Evolutionary conservation across 495 filamentous ascomycete species (phyloP).

Genomic region (Penicillium crystallinum): DNA sequence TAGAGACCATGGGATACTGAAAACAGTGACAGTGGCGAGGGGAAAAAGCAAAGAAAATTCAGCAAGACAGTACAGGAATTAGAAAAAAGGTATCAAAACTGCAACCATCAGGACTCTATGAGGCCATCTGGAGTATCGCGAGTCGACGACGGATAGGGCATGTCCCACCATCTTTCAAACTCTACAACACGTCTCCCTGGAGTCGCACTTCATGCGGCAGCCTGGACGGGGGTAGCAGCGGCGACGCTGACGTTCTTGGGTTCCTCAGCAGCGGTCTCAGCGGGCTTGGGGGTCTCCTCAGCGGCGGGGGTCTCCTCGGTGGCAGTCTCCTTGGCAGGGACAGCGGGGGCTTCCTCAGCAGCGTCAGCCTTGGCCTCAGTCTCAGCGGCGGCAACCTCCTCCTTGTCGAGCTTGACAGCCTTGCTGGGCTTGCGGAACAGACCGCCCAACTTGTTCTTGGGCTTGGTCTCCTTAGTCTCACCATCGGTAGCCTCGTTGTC

Average conservation of each 20-base stretch:
- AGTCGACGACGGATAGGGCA: conserved; percentile 19
- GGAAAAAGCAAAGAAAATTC: conserved; percentile 18
- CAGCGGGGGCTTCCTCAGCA: conserved; percentile 24
- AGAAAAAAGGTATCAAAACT: conserved; percentile 25
- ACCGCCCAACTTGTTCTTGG: conserved; percentile 49
- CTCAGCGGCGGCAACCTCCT: conserved; percentile 30
- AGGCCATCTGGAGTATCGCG: conserved; percentile 13
- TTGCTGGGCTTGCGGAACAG: conserved; percentile 56
- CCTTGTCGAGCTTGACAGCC: conserved; percentile 45
- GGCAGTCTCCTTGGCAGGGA: conserved; percentile 28
- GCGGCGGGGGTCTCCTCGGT: conserved; percentile 24
- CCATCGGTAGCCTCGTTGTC: conserved; percentile 46
- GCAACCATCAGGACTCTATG: conserved; percentile 13
- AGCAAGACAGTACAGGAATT: no score
- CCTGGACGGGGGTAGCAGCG: conserved; percentile 42
- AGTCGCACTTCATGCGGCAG: conserved; percentile 42
- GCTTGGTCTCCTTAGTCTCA: conserved; percentile 45
- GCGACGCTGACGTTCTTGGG: conserved; percentile 32
- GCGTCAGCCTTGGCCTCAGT: conserved; percentile 33
- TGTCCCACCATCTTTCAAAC: conserved; percentile 45
- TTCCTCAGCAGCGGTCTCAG: conserved; percentile 27
- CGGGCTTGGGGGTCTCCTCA: conserved; percentile 30
- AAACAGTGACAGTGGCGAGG: conserved; percentile 24
- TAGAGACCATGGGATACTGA: not conserved
- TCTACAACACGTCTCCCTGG: conserved; percentile 27